These are phyloP conservation scores for Discostella stelligera DNA, from an alignment of 352 stramenopile species.

Conservation along the genomic window DNA sequence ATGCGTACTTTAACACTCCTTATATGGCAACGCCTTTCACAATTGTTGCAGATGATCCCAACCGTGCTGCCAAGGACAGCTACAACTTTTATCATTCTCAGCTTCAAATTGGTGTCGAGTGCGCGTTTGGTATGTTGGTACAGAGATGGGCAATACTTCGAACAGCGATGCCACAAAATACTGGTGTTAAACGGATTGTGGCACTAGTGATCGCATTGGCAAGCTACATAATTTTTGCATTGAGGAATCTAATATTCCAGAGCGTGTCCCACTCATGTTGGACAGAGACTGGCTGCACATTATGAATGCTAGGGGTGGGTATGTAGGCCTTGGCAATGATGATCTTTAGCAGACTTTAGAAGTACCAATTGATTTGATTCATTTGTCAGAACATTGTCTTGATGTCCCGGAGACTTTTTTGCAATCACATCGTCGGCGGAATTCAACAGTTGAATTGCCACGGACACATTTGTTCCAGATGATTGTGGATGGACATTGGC, in stretches of 20 bases:
- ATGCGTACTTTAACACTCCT: conserved; percentile 16
- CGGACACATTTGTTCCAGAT: background rate
- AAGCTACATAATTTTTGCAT: conserved; percentile 9
- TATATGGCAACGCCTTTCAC: conserved; percentile 24
- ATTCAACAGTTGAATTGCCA: background rate
- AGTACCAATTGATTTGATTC: background rate
- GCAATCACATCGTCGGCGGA: no score
- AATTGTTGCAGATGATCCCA: conserved; percentile 3
- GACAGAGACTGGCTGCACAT: background rate
- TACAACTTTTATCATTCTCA: conserved; percentile 36
- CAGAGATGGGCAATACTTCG: conserved; percentile 11
- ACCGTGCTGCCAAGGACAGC: conserved; percentile 5
- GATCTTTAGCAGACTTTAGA: no score
- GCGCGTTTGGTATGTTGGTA: conserved; percentile 22
- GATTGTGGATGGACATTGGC: background rate
- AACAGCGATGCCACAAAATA: background rate
- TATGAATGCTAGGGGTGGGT: background rate
- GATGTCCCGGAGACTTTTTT: background rate
- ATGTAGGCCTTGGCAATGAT: background rate
- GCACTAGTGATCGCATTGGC: background rate
- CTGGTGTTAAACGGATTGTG: background rate
- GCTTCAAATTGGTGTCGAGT: conserved; percentile 29
- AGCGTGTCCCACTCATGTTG: background rate
- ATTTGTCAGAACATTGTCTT: background rate
- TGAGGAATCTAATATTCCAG: background rate